Evolutionary conservation across 495 filamentous ascomycete genomes (phyloP).

Genomic region (Bombardia bombarda): DNA sequence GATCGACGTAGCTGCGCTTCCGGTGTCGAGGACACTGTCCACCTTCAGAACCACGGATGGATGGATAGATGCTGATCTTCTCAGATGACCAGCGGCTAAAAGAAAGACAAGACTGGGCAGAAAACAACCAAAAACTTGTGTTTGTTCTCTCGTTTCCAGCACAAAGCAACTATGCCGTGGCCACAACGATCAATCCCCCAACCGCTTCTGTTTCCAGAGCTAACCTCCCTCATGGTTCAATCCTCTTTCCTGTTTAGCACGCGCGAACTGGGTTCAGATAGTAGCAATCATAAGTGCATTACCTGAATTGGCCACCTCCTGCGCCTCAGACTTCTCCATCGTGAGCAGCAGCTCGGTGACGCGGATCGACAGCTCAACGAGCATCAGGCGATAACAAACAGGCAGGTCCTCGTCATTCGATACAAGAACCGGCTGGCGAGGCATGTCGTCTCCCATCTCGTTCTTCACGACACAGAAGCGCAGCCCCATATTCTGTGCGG

Average conservation of each 20-base stretch:
- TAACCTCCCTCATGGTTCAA: not conserved
- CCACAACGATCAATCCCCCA: not conserved
- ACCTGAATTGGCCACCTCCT: slow-evolving; percentile 40
- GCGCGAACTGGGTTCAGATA: slow-evolving; percentile 16
- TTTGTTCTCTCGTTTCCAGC: not conserved
- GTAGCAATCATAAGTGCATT: slow-evolving; percentile 54
- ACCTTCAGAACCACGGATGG: not conserved
- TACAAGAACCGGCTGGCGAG: slow-evolving; percentile 31
- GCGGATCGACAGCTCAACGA: slow-evolving; percentile 57
- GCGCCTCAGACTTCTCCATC: slow-evolving; percentile 47
- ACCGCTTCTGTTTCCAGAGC: too few relatives aligned
- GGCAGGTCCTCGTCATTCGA: slow-evolving; percentile 46
- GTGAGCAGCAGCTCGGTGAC: slow-evolving; percentile 49
- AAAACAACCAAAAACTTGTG: not conserved
- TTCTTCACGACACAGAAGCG: slow-evolving; percentile 41
- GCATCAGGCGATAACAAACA: slow-evolving; percentile 52
- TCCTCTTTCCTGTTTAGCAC: not conserved
- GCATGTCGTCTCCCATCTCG: slow-evolving; percentile 14
- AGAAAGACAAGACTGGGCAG: not conserved
- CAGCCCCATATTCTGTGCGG: slow-evolving; percentile 46
- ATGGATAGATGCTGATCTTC: not conserved
- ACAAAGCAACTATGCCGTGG: not conserved
- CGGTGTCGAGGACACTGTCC: not conserved
- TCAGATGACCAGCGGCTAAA: not conserved
- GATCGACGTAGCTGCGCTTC: slow-evolving; percentile 1